Conservation (phyloP, 352 stramenopile species). For the Globisporangium carolinianum region DNA sequence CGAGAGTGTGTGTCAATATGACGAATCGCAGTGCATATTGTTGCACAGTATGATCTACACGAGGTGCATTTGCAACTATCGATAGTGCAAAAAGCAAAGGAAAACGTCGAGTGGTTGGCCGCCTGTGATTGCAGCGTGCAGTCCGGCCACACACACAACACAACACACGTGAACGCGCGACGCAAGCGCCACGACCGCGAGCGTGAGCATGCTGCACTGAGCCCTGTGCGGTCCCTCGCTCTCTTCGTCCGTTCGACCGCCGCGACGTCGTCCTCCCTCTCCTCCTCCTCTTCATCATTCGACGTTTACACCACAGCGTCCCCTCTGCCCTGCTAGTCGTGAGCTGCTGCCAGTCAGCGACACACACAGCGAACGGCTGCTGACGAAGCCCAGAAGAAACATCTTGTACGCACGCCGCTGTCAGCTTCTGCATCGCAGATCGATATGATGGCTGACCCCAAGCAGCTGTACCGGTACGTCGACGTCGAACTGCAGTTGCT, state of each 20-base stretch:
- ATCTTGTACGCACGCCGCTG: background rate
- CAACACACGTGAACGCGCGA: background rate
- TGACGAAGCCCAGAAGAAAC: background rate
- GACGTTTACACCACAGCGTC: background rate
- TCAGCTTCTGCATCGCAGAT: background rate
- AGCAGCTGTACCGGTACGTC: constrained; percentile 31
- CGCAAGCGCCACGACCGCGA: background rate
- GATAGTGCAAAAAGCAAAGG: background rate
- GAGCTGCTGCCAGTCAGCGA: no score
- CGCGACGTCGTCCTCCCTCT: background rate
- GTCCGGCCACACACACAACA: background rate
- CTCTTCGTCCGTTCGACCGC: constrained; percentile 1
- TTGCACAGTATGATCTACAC: no score
- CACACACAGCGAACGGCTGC: background rate
- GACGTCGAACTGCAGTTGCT: no score
- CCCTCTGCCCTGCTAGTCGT: no score
- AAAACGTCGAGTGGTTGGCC: background rate
- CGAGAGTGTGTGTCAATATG: no score
- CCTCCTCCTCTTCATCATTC: background rate
- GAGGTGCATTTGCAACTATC: no score
- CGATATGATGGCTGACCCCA: constrained; percentile 18
- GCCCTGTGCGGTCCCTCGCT: background rate
- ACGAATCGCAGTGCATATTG: no score
- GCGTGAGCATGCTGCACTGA: constrained; percentile 11
- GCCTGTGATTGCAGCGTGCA: background rate